phyloP scores from a whole-genome alignment of 2,329 filamentous ascomycete species.

The Macroventuria anomochaeta region DNA sequence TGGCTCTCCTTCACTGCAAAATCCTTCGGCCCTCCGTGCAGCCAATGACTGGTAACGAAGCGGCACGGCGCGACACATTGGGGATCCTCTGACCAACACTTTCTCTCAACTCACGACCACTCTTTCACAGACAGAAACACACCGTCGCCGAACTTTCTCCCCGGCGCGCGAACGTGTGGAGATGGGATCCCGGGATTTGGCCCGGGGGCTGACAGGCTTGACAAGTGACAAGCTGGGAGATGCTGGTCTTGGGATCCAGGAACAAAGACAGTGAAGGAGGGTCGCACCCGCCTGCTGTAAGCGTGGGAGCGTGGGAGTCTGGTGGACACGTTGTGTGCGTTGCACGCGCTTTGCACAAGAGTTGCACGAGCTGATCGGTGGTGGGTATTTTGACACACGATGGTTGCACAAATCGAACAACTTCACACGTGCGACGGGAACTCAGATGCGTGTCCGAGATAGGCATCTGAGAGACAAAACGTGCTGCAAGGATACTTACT shows the following conservation, averaged over 20 bases:
- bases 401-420: constrained; percentile 8
- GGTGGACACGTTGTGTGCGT: constrained; percentile 1
- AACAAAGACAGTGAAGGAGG: constrained; percentile 3
- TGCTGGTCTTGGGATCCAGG: constrained; percentile 9
- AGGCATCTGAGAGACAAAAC: constrained; percentile 2
- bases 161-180: constrained; percentile 6
- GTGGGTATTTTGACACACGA: neutral
- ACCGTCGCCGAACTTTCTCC: constrained; percentile 1
- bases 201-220: constrained; percentile 2
- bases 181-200: constrained; percentile 12
- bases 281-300: constrained; percentile 12
- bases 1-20: neutral
- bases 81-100: neutral
- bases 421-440: constrained; percentile 5
- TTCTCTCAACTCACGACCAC: neutral
- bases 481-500: constrained; percentile 8
- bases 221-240: constrained; percentile 19
- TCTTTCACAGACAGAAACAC: neutral
- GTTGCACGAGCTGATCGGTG: constrained; percentile 4
- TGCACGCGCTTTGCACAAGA: constrained; percentile 6
- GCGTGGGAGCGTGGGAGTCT: neutral
- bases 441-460: neutral
- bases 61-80: constrained; percentile 14
- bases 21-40: constrained; percentile 2
- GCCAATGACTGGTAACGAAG: constrained; percentile 17